Evolutionary conservation across 1,284 basidiomycete genomes (phyloP).

Genomic region (Inonotus hispidus): DNA sequence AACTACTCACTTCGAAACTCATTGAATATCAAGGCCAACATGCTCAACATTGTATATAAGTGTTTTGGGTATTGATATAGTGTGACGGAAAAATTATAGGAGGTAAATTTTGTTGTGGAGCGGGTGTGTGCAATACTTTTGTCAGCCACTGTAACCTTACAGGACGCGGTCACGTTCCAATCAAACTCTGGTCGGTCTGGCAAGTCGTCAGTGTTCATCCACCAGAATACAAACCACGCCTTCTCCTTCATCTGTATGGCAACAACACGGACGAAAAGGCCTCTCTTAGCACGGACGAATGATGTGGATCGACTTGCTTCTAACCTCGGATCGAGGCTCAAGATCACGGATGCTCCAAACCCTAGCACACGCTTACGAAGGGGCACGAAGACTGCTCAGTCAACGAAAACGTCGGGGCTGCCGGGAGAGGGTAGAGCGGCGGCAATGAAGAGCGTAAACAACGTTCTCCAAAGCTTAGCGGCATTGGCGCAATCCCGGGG

Average conservation of each 20-base stretch:
- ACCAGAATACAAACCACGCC: background rate
- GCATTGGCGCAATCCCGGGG: slow-evolving; percentile 33
- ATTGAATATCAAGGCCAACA: too few species aligned
- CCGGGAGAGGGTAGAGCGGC: slow-evolving; percentile 25
- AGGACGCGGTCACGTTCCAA: background rate
- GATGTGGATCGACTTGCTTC: slow-evolving; percentile 19
- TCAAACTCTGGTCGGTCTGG: too few species aligned
- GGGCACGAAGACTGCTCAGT: background rate
- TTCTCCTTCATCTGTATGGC: slow-evolving; percentile 6
- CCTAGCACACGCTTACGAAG: background rate
- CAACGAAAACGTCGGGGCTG: background rate
- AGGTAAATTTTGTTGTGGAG: too few species aligned
- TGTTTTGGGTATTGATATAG: too few species aligned
- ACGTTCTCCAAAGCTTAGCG: slow-evolving; percentile 48
- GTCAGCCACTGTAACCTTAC: background rate
- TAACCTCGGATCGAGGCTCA: slow-evolving; percentile 19
- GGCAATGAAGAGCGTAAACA: slow-evolving; percentile 59
- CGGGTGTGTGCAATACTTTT: too few species aligned
- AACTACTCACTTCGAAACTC: too few species aligned
- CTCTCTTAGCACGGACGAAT: slow-evolving; percentile 6
- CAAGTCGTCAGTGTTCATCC: background rate
- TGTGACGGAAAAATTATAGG: too few species aligned
- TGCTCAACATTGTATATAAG: too few species aligned
- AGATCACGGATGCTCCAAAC: slow-evolving; percentile 15
- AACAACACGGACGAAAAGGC: slow-evolving; percentile 4